Evolutionary conservation across 1,284 basidiomycete genomes (phyloP).

Genomic region (Ceratobasidium theobromae): DNA sequence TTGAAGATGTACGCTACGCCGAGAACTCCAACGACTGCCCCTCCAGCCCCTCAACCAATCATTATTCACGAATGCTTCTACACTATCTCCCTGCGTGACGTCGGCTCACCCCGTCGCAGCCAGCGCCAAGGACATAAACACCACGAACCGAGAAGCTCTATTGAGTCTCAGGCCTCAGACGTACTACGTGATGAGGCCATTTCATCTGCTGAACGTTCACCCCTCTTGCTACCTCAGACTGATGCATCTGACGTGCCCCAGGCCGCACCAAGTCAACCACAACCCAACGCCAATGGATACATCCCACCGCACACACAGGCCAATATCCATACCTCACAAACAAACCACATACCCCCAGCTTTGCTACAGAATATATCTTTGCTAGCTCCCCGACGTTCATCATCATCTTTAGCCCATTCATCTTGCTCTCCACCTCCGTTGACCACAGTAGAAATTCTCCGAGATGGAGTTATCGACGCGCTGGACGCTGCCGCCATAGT

Average conservation of each 20-base stretch:
- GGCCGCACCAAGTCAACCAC: no score
- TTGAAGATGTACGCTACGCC: conserved; percentile 25
- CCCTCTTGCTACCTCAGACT: no score
- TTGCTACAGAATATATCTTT: background rate
- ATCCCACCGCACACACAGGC: no score
- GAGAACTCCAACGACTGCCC: background rate
- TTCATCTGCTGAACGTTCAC: no score
- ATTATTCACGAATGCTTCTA: conserved; percentile 31
- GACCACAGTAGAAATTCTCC: background rate
- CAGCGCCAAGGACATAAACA: background rate
- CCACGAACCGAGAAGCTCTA: background rate
- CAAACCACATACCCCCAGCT: no score
- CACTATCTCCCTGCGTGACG: conserved; percentile 18
- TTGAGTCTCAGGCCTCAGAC: background rate
- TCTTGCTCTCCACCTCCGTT: conserved; percentile 1
- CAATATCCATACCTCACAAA: no score
- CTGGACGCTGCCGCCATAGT: conserved; percentile 9
- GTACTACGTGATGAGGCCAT: no score
- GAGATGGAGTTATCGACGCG: conserved; percentile 21
- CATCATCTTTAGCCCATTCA: background rate
- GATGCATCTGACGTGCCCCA: no score
- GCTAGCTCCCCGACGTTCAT: background rate
- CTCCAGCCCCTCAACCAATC: conserved; percentile 4
- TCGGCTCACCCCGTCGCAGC: background rate
- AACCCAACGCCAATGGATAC: no score